Evolutionary conservation across 331 rosid genomes (phyloP).

Genomic region (Ulmus americana): DNA sequence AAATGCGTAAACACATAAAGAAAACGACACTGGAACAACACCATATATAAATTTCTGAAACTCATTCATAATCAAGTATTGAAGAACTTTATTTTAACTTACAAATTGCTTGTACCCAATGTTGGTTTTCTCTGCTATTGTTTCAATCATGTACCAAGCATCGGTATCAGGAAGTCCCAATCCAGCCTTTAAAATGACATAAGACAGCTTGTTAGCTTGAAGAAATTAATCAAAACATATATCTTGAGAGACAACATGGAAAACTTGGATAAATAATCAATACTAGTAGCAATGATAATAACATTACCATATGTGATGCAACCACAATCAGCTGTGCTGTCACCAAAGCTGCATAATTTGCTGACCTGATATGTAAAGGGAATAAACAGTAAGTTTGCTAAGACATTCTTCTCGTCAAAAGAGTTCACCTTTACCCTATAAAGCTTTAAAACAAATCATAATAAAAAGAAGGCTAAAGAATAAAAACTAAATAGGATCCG

Average conservation of each 20-base stretch:
- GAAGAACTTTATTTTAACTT: constrained; percentile 28
- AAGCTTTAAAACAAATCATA: no score
- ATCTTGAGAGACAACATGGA: background rate
- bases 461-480: no score
- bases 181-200: constrained; percentile 65
- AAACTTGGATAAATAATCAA: background rate
- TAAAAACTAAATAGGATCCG: no score
- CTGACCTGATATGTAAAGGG: constrained; percentile 45
- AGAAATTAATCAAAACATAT: constrained; percentile 12
- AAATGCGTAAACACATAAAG: background rate
- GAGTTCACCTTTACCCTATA: no score
- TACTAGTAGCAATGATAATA: constrained; percentile 16
- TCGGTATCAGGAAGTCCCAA: constrained; percentile 86
- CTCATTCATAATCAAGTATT: background rate
- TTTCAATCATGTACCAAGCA: constrained; percentile 94
- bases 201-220: constrained; percentile 20
- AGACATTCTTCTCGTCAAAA: background rate
- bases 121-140: constrained; percentile 84
- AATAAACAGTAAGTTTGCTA: constrained; percentile 14
- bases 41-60: constrained; percentile 7
- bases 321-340: constrained; percentile 69
- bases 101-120: constrained; percentile 89
- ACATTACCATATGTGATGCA: constrained; percentile 87
- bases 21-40: background rate
- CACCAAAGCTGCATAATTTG: constrained; percentile 84